Conservation (phyloP, 129 eudicot species). For the Chrysanthemum makinoi region DNA sequence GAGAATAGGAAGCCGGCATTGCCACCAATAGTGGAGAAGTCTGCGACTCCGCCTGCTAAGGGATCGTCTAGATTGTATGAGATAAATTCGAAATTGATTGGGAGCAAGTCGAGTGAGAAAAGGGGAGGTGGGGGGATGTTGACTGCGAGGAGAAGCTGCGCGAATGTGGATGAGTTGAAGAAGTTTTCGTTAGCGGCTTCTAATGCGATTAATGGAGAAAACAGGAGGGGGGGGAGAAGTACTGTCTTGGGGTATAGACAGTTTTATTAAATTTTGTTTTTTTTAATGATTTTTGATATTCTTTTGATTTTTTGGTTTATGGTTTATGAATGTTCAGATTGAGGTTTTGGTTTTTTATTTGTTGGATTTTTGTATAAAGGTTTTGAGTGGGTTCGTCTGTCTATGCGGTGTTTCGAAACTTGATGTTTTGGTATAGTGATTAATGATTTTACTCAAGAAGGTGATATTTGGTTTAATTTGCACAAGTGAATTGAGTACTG, state of each 20-base stretch:
- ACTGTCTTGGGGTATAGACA: slow-evolving; percentile 58
- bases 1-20: slow-evolving; percentile 71
- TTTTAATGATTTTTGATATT: neutral
- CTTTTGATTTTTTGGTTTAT: neutral
- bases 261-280: slow-evolving; percentile 28
- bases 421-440: no score
- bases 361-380: slow-evolving; percentile 23
- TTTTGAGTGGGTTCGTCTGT: slow-evolving; percentile 17
- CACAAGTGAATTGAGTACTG: no score
- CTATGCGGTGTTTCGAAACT: neutral
- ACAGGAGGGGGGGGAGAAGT: slow-evolving; percentile 49
- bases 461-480: neutral
- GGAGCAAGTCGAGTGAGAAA: slow-evolving; percentile 84
- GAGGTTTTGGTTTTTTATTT: neutral
- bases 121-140: slow-evolving; percentile 64
- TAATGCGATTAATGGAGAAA: slow-evolving; percentile 63
- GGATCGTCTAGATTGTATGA: slow-evolving; percentile 53
- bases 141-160: slow-evolving; percentile 72
- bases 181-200: slow-evolving; percentile 55
- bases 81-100: slow-evolving; percentile 44
- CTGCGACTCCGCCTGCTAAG: slow-evolving; percentile 67
- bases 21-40: slow-evolving; percentile 58
- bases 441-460: no score
- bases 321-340: neutral
- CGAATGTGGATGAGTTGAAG: slow-evolving; percentile 66